Evolutionary conservation across 2,329 filamentous ascomycete species (phyloP).

Genomic region (Fusarium chuoi): DNA sequence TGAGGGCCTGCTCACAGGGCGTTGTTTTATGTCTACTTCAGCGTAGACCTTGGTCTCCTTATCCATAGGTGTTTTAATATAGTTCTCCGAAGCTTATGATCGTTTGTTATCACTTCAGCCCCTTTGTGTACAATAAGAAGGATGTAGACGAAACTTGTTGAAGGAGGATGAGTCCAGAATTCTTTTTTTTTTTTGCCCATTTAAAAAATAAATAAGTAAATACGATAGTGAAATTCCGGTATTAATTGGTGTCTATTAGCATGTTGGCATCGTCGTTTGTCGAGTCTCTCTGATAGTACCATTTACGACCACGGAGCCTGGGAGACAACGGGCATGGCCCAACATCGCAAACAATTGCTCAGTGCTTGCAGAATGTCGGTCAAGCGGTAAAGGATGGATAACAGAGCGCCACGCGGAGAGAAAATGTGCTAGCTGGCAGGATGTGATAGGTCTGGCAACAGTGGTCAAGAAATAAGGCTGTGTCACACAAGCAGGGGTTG

Average conservation of each 20-base stretch:
- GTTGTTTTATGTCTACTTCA: neutral
- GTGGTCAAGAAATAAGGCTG: neutral
- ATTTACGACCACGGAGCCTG: neutral
- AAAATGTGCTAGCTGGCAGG: neutral
- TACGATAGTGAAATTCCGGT: neutral
- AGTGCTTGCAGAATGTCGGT: neutral
- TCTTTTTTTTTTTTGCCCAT: too few relatives aligned
- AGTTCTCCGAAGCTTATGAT: neutral
- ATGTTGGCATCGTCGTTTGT: neutral
- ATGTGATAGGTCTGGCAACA: neutral
- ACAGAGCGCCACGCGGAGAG: neutral
- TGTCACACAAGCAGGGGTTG: neutral
- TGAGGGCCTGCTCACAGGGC: neutral
- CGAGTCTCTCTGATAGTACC: neutral
- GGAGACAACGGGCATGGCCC: neutral
- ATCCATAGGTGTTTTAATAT: neutral
- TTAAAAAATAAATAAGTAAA: too few relatives aligned
- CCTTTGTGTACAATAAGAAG: neutral
- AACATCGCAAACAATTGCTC: neutral
- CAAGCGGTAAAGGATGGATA: neutral
- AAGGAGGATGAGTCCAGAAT: neutral
- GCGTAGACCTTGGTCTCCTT: neutral
- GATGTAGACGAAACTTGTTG: neutral
- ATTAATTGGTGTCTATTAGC: neutral
- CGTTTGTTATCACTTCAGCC: neutral